Conservation (phyloP, 441 rosid genomes). For the Viola pubescens region DNA sequence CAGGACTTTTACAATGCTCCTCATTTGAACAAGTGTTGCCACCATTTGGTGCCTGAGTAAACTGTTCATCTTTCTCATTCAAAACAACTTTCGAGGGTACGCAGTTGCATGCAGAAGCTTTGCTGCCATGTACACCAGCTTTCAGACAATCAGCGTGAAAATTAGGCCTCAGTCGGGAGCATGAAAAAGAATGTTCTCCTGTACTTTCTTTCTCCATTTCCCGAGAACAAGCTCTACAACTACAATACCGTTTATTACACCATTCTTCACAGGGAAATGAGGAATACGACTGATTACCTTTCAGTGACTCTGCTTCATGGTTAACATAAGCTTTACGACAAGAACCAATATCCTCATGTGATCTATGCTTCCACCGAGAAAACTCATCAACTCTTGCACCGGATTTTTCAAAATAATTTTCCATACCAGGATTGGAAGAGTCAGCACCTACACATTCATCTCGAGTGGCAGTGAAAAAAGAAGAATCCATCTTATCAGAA, state of each 20-base stretch:
- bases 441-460: slow-evolving; percentile 16
- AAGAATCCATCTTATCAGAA: slow-evolving; percentile 14
- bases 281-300: neutral
- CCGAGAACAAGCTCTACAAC: slow-evolving; percentile 5
- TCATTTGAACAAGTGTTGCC: slow-evolving; percentile 14
- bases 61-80: slow-evolving; percentile 8
- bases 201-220: slow-evolving; percentile 4
- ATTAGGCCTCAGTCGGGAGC: slow-evolving; percentile 5
- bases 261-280: neutral
- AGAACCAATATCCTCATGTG: slow-evolving; percentile 10
- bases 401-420: slow-evolving; percentile 15
- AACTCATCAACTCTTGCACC: slow-evolving; percentile 13
- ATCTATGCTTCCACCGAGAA: slow-evolving; percentile 8
- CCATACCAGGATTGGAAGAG: slow-evolving; percentile 19
- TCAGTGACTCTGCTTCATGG: slow-evolving; percentile 2
- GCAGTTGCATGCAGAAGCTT: slow-evolving; percentile 8
- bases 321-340: neutral
- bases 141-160: slow-evolving; percentile 2
- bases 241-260: slow-evolving; percentile 9
- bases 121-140: neutral
- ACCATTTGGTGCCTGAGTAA: slow-evolving; percentile 16
- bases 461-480: slow-evolving; percentile 18
- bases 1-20: slow-evolving; percentile 4
- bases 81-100: slow-evolving; percentile 13
- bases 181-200: slow-evolving; percentile 11